phyloP scores from a whole-genome alignment of 495 filamentous ascomycete genomes.

The Daldinia decipiens region DNA sequence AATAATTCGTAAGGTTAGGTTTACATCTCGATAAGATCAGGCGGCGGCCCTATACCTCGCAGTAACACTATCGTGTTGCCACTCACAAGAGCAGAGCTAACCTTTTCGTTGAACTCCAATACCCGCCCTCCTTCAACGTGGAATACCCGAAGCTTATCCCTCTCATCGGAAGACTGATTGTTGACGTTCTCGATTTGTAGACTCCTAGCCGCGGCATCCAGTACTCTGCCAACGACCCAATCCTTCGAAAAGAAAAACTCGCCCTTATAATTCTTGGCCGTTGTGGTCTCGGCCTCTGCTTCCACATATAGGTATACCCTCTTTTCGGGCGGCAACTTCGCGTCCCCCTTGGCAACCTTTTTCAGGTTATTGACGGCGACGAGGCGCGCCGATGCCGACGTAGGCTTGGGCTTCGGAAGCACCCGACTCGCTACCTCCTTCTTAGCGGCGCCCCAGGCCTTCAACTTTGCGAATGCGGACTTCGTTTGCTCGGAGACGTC shows the following conservation, averaged over 20 bases:
- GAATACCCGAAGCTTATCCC: conserved; percentile 82
- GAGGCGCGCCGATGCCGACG: conserved; percentile 66
- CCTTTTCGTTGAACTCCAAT: conserved; percentile 85
- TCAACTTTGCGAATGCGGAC: conserved; percentile 73
- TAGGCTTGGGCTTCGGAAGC: conserved; percentile 68
- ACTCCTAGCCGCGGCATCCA: conserved; percentile 86
- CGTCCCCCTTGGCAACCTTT: conserved; percentile 88
- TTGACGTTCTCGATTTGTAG: conserved; percentile 89
- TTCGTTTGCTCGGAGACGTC: conserved; percentile 62
- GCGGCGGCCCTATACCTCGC: conserved; percentile 76
- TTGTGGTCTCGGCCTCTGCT: conserved; percentile 80
- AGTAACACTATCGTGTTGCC: conserved; percentile 92
- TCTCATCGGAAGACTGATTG: conserved; percentile 80
- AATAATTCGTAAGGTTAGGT: conserved; percentile 13
- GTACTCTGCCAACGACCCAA: conserved; percentile 87
- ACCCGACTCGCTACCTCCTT: conserved; percentile 57
- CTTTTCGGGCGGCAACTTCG: conserved; percentile 78
- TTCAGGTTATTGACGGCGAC: conserved; percentile 79
- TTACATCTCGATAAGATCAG: conserved; percentile 58
- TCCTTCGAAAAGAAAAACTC: conserved; percentile 86
- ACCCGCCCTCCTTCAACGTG: conserved; percentile 90
- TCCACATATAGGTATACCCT: conserved; percentile 88
- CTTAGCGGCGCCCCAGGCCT: conserved; percentile 63
- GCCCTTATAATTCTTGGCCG: conserved; percentile 76
- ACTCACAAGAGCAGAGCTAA: conserved; percentile 72